phyloP scores from a whole-genome alignment of 1,284 basidiomycete species.

The Ceratobasidium sp. region DNA sequence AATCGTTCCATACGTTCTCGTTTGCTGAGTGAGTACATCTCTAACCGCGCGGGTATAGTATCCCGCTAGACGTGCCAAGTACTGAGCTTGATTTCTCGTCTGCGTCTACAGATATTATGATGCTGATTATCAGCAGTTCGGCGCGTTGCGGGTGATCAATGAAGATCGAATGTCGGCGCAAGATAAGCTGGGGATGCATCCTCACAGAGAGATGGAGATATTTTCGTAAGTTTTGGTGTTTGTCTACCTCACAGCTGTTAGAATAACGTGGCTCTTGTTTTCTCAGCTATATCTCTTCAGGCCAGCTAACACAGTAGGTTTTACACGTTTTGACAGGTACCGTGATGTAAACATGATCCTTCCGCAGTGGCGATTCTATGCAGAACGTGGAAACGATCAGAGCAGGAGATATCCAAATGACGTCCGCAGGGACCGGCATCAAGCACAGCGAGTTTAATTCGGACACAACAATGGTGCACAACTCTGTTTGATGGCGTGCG shows the following conservation, averaged over 20 bases:
- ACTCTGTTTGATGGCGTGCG: neutral
- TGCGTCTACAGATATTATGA: conserved; percentile 78
- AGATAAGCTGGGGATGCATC: conserved; percentile 38
- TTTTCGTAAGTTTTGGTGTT: conserved; percentile 85
- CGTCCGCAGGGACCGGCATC: conserved; percentile 87
- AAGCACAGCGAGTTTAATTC: conserved; percentile 72
- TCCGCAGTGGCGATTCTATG: conserved; percentile 82
- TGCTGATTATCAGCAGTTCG: conserved; percentile 64
- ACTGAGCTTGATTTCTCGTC: too few relatives aligned
- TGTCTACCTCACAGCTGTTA: conserved; percentile 52
- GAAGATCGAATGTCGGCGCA: conserved; percentile 79
- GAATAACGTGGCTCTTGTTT: neutral
- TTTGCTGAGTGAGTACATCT: conserved; percentile 72
- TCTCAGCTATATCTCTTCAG: conserved; percentile 20
- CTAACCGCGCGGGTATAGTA: too few relatives aligned
- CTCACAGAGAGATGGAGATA: conserved; percentile 85
- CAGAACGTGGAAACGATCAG: conserved; percentile 87
- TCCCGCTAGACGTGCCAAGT: too few relatives aligned
- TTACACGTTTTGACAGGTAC: neutral
- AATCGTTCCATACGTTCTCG: conserved; percentile 87
- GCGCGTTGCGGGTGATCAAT: conserved; percentile 81
- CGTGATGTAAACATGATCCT: neutral
- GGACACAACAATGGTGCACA: conserved; percentile 18
- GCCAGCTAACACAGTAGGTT: neutral
- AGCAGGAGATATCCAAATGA: conserved; percentile 90